These are phyloP conservation scores for Blepharisma undulans DNA, from an alignment of 169 alveolate species.

Conservation along the genomic window DNA sequence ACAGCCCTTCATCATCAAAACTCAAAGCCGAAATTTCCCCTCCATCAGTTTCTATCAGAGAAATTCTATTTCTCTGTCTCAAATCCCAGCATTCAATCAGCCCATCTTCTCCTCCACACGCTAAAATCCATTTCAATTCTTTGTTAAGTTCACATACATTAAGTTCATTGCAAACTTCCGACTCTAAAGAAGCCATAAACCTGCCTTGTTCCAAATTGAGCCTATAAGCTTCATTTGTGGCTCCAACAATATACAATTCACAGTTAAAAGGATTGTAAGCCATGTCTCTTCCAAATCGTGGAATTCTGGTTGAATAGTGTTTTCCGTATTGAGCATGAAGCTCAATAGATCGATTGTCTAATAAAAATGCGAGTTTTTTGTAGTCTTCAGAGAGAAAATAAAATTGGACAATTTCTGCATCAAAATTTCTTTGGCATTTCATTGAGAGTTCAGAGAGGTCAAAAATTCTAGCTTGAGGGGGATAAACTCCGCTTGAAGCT, in stretches of 20 bases:
- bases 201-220: conserved; percentile 88
- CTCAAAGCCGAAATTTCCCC: conserved; percentile 73
- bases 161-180: conserved; percentile 60
- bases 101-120: conserved; percentile 82
- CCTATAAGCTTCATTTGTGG: conserved; percentile 85
- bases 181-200: conserved; percentile 83
- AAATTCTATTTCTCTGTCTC: conserved; percentile 55
- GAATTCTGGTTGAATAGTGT: conserved; percentile 92
- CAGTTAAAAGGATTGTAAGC: conserved; percentile 78
- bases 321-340: conserved; percentile 95
- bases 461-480: conserved; percentile 90
- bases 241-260: conserved; percentile 85
- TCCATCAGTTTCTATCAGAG: conserved; percentile 52
- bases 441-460: conserved; percentile 87
- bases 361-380: conserved; percentile 87
- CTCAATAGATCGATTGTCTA: conserved; percentile 91
- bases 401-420: conserved; percentile 90
- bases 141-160: conserved; percentile 33
- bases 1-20: conserved; percentile 63
- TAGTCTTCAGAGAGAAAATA: conserved; percentile 88
- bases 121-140: conserved; percentile 60
- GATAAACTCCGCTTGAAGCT: conserved; percentile 88
- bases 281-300: conserved; percentile 89
- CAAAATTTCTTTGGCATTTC: conserved; percentile 92
- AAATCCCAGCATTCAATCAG: conserved; percentile 76